Percentiles rank a stretch among this genome's conserved stretches.
Evolutionary conservation across 2,329 filamentous ascomycete species (phyloP).

Genomic region (Ascochyta koolunga): DNA sequence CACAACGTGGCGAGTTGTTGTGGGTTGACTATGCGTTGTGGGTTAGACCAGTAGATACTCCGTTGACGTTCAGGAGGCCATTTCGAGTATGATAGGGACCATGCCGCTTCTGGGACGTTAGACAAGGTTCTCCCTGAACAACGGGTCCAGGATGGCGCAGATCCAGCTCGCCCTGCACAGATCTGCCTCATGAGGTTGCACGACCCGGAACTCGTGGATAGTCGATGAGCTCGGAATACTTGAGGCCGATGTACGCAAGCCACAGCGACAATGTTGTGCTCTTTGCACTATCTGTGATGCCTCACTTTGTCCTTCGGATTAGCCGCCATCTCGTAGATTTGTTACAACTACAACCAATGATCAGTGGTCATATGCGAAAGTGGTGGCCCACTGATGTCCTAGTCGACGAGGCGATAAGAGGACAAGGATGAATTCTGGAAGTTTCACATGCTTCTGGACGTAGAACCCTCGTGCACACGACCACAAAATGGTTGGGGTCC

Average conservation of each 20-base stretch:
- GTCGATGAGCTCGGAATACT: not conserved
- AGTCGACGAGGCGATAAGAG: conserved; percentile 1
- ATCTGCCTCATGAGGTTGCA: conserved; percentile 11
- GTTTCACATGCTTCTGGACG: conserved; percentile 13
- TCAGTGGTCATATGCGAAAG: conserved; percentile 1
- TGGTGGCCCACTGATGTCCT: conserved; percentile 5
- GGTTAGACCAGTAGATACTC: not conserved
- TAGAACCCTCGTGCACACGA: not conserved
- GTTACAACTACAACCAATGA: not conserved
- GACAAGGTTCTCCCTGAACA: conserved; percentile 2
- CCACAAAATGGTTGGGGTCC: not conserved
- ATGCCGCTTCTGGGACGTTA: not conserved
- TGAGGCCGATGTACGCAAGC: conserved; percentile 8
- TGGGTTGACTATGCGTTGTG: not conserved
- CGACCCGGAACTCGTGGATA: not conserved
- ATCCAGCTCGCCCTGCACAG: conserved; percentile 2
- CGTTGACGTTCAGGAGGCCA: conserved; percentile 8
- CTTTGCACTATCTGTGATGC: not conserved
- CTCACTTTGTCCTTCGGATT: not conserved
- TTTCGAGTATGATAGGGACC: not conserved
- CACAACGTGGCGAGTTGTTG: conserved; percentile 5
- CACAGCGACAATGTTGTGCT: conserved; percentile 1
- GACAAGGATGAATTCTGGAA: not conserved
- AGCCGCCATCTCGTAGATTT: not conserved
- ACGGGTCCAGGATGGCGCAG: not conserved